Evolutionary conservation across 345 rosid genomes (phyloP), one percentile per base, ranked within the genome.

Genomic region (Aquilaria malaccensis): DNA sequence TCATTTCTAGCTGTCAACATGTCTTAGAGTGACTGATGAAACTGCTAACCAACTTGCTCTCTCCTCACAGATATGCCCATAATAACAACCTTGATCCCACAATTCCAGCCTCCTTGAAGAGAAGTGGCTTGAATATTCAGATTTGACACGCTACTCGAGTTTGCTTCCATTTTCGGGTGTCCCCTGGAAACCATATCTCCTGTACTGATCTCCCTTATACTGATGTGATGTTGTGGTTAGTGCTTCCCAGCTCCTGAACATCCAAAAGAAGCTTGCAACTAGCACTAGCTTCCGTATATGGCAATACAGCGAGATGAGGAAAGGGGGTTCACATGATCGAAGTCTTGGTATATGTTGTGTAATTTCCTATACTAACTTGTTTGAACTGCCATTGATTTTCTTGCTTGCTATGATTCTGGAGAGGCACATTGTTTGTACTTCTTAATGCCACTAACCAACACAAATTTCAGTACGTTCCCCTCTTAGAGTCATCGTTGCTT

Each of bases 81-180:
- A 79, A 83, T 66, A 87, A 87, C 75, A 77, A 77, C 61, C 74
- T 94, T 22, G 65, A 70, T 1, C 90, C 92, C n/a, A 68, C 66
- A 76, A 54, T 89, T 62, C 96, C 97, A 7, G 64, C 70, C 6
- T 73, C 89, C 51, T 69, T 46, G 58, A 54, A 65, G 30, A 85
- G 50, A 70, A 54, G 56, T 9, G 85, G 77, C 71, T 13, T 85
- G 67, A 76, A 70, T 30, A 70, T 87, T 53, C 76, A 76, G 98
- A 87, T 80, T 67, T 93, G 65, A 59, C 15, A 63, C 22, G 22
- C 61, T 30, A 9, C 58, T 37, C 10, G 6, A 45, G 62, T 58
- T 4, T 54, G 52, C 37, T 72, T 30, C 67, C 70, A 10, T 64
- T 68, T 45, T 63, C 86, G 94, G 84, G 84, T 80, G 55, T 74